Conservation (phyloP, 345 rosid species). For the Melaleuca alternifolia region DNA sequence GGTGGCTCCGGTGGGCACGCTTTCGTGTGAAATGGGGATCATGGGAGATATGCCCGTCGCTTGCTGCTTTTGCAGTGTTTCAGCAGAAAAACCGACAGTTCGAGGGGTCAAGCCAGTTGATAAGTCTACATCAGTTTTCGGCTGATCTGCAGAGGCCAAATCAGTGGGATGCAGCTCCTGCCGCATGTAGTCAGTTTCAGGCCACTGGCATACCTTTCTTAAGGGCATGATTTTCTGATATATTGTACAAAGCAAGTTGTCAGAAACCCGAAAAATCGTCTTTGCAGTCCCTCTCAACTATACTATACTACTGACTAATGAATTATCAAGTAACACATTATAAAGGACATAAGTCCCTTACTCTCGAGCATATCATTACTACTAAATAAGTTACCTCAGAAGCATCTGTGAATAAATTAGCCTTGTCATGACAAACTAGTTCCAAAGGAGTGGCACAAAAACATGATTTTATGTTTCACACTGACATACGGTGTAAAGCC, state of each 20-base stretch:
- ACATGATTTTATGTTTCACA: neutral
- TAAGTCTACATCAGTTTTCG: neutral
- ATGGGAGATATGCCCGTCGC: neutral
- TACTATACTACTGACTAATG: neutral
- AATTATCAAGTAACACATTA: neutral
- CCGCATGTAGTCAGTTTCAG: conserved; percentile 95
- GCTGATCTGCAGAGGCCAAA: neutral
- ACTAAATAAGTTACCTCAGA: neutral
- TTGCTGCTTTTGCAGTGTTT: conserved; percentile 25
- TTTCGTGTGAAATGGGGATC: neutral
- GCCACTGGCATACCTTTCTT: conserved; percentile 88
- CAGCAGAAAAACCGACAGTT: conserved; percentile 7
- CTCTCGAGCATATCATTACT: neutral
- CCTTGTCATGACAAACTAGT: neutral
- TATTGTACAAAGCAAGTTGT: neutral
- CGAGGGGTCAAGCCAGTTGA: neutral
- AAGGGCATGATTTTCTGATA: conserved; percentile 92
- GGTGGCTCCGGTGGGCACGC: neutral
- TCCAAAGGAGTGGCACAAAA: neutral
- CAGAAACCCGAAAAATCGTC: neutral
- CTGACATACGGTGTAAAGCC: neutral
- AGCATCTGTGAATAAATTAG: neutral
- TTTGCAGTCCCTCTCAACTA: neutral
- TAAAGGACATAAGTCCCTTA: neutral
- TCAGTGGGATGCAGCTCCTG: conserved; percentile 85